These are phyloP conservation scores for Nyssa sinensis DNA, from an alignment of 148 eudicot genomes.

Conservation along the genomic window DNA sequence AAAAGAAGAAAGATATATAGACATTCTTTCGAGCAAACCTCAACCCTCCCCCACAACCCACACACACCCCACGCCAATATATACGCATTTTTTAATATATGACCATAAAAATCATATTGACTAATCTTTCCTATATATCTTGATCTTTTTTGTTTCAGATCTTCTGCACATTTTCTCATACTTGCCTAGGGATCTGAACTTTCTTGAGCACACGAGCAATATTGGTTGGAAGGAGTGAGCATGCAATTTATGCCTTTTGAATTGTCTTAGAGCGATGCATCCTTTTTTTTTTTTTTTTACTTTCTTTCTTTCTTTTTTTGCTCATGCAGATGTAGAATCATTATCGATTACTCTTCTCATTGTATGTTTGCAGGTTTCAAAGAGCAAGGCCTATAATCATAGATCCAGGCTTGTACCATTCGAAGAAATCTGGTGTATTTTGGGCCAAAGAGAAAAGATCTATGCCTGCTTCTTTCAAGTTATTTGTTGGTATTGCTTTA, in stretches of 20 bases:
- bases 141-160: conserved; percentile 49
- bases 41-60: too few species aligned
- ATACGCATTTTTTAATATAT: too few species aligned
- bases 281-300: neutral
- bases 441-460: conserved; percentile 97
- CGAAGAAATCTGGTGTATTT: conserved; percentile 73
- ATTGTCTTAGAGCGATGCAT: conserved; percentile 12
- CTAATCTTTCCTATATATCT: neutral
- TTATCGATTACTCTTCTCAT: neutral
- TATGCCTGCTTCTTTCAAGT: conserved; percentile 75
- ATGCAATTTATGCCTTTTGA: conserved; percentile 10
- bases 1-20: too few species aligned
- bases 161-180: conserved; percentile 91
- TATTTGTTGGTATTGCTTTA: conserved; percentile 59
- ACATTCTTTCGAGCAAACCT: too few species aligned
- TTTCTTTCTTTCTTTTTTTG: conserved; percentile 4
- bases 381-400: conserved; percentile 88
- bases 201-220: conserved; percentile 86
- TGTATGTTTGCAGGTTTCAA: conserved; percentile 51
- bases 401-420: conserved; percentile 91
- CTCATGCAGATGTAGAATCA: neutral
- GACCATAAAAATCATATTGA: neutral
- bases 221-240: conserved; percentile 97
- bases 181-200: conserved; percentile 91
- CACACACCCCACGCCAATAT: too few species aligned